These are phyloP conservation scores for Jaltomata sinuosa DNA, from an alignment of 257 asterid species.

Conservation along the genomic window DNA sequence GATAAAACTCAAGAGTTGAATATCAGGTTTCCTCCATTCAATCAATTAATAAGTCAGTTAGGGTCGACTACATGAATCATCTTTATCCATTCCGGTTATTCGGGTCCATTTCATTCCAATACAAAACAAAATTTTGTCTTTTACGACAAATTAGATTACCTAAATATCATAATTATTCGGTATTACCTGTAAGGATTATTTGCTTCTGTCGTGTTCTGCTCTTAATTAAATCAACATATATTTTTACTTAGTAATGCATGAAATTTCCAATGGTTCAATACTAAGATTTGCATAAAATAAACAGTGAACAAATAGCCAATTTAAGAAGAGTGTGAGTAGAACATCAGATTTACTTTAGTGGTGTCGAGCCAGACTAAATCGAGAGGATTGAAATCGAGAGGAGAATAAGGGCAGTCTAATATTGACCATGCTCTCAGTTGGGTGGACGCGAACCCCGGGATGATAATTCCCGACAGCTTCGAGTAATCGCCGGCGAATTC, in stretches of 20 bases:
- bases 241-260: background rate
- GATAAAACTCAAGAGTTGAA: background rate
- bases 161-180: background rate
- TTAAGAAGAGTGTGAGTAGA: no score
- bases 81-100: background rate
- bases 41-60: background rate
- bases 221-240: background rate
- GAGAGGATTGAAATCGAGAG: slow-evolving; percentile 95
- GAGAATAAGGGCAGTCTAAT: slow-evolving; percentile 92
- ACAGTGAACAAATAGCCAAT: background rate
- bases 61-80: background rate
- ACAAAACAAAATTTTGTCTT: background rate
- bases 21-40: background rate
- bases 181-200: background rate
- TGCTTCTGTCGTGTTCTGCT: background rate
- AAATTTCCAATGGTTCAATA: background rate
- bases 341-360: slow-evolving; percentile 49
- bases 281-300: background rate
- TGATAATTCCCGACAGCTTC: slow-evolving; percentile 78
- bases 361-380: slow-evolving; percentile 99
- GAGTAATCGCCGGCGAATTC: slow-evolving; percentile 40
- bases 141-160: background rate
- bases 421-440: slow-evolving; percentile 98
- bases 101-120: background rate
- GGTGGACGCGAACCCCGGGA: slow-evolving; percentile 98